These are phyloP conservation scores for Kwoniella mangroviensis DNA, from an alignment of 768 basidiomycete species.

Conservation along the genomic window DNA sequence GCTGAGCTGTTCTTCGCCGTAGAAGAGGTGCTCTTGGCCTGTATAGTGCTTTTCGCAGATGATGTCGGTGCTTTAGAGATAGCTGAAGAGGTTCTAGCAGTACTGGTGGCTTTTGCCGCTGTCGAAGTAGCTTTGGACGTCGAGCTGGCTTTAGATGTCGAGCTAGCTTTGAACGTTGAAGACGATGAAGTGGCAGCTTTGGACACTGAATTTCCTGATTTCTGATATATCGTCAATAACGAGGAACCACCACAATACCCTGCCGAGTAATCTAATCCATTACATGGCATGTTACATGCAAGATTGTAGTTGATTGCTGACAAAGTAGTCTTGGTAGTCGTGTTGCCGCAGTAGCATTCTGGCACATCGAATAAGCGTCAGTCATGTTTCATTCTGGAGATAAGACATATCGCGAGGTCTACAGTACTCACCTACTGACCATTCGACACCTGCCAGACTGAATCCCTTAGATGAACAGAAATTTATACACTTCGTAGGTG, in stretches of 20 bases:
- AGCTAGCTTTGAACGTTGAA: background rate
- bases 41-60: slow-evolving; percentile 1
- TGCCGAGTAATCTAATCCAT: slow-evolving; percentile 19
- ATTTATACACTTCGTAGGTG: slow-evolving; percentile 69
- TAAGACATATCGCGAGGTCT: no score
- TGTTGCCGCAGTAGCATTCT: slow-evolving; percentile 32
- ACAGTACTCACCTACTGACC: slow-evolving; percentile 14
- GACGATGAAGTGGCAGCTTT: slow-evolving; percentile 1
- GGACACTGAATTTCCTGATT: slow-evolving; percentile 4
- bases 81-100: slow-evolving; percentile 3
- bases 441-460: slow-evolving; percentile 75
- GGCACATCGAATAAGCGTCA: background rate
- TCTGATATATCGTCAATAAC: slow-evolving; percentile 34
- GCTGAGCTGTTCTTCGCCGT: slow-evolving; percentile 5
- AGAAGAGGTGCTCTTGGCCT: background rate
- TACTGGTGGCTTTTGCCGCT: background rate
- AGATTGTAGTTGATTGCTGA: slow-evolving; percentile 14
- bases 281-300: slow-evolving; percentile 21
- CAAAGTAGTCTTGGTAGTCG: slow-evolving; percentile 9
- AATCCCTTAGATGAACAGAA: slow-evolving; percentile 66
- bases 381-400: no score
- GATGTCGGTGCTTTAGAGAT: slow-evolving; percentile 2
- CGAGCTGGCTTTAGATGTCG: background rate
- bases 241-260: slow-evolving; percentile 34
- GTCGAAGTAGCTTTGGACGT: slow-evolving; percentile 10